Percentiles rank a stretch among this genome's conserved stretches.
Conservation (phyloP, 768 basidiomycete species). For the Hysterangium stoloniferum region DNA sequence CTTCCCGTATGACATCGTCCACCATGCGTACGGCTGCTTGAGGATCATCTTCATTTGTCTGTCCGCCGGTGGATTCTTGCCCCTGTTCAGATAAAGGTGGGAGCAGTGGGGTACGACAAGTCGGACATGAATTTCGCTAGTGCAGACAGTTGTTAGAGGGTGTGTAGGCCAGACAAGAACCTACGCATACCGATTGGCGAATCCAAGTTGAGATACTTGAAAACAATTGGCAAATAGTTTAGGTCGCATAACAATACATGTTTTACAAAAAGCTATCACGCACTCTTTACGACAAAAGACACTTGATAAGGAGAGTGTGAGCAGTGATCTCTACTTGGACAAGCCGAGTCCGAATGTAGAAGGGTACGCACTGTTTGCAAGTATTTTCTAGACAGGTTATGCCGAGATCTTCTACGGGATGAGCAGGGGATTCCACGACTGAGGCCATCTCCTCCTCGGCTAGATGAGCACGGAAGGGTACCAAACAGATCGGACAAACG, state of each 20-base stretch:
- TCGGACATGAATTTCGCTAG: slow-evolving; percentile 59
- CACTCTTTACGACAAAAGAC: slow-evolving; percentile 80
- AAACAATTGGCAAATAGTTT: not conserved
- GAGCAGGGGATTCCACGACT: slow-evolving; percentile 75
- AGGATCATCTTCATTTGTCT: not conserved
- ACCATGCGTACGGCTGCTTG: slow-evolving; percentile 2
- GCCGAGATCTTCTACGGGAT: slow-evolving; percentile 60
- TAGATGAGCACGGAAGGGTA: slow-evolving; percentile 55
- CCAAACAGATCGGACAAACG: slow-evolving; percentile 69
- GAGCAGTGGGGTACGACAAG: slow-evolving; percentile 47
- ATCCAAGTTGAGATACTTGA: slow-evolving; percentile 14
- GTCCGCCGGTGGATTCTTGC: not conserved
- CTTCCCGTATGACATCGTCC: slow-evolving; percentile 12
- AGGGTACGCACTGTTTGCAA: slow-evolving; percentile 33
- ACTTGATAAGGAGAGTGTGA: not conserved
- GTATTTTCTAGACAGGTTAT: slow-evolving; percentile 58
- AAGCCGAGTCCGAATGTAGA: slow-evolving; percentile 5
- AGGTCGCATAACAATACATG: too few relatives aligned
- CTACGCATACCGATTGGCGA: slow-evolving; percentile 9
- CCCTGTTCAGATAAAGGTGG: not conserved
- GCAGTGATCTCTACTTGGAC: not conserved
- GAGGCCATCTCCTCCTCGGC: slow-evolving; percentile 67
- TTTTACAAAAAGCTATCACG: not conserved
- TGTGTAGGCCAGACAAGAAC: not conserved
- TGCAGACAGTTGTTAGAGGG: slow-evolving; percentile 8